phyloP scores from a whole-genome alignment of 176 grass and related monocot genomes.

The Juncus effusus region DNA sequence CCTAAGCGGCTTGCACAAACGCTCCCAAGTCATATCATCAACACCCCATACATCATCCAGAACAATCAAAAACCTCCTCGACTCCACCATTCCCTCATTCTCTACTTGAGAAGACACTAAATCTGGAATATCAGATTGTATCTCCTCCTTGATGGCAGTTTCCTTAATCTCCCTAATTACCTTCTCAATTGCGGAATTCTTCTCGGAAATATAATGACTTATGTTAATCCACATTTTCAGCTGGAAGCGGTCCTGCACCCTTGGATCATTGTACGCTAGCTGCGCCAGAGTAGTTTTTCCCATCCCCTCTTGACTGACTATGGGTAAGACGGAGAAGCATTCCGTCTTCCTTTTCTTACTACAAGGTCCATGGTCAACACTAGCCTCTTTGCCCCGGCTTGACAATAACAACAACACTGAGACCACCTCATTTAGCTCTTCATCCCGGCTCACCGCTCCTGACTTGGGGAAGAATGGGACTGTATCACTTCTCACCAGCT shows the following conservation, averaged over 20 bases:
- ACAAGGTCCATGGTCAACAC: neutral
- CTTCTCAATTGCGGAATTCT: no score
- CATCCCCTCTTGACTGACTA: conserved; percentile 46
- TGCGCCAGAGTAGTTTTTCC: conserved; percentile 59
- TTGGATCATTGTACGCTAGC: conserved; percentile 37
- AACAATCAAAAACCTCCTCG: conserved; percentile 44
- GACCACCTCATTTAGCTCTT: conserved; percentile 20
- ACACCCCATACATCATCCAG: conserved; percentile 40
- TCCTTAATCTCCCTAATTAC: conserved; percentile 28
- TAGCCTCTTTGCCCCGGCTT: neutral
- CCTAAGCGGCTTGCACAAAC: conserved; percentile 30
- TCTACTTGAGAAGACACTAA: conserved; percentile 24
- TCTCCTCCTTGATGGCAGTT: neutral
- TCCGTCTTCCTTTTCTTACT: neutral
- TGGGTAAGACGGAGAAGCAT: conserved; percentile 20
- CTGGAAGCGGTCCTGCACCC: conserved; percentile 31
- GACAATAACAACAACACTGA: conserved; percentile 10
- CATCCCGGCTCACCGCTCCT: conserved; percentile 26
- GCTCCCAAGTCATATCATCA: conserved; percentile 34
- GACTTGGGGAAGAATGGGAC: conserved; percentile 31
- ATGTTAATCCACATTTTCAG: conserved; percentile 45
- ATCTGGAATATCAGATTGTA: neutral
- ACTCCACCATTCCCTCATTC: conserved; percentile 8
- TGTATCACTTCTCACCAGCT: conserved; percentile 33
- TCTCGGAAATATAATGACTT: conserved; percentile 29